These are phyloP conservation scores for Sarocladium strictum DNA, from an alignment of 2,329 filamentous ascomycete species.

Conservation along the genomic window DNA sequence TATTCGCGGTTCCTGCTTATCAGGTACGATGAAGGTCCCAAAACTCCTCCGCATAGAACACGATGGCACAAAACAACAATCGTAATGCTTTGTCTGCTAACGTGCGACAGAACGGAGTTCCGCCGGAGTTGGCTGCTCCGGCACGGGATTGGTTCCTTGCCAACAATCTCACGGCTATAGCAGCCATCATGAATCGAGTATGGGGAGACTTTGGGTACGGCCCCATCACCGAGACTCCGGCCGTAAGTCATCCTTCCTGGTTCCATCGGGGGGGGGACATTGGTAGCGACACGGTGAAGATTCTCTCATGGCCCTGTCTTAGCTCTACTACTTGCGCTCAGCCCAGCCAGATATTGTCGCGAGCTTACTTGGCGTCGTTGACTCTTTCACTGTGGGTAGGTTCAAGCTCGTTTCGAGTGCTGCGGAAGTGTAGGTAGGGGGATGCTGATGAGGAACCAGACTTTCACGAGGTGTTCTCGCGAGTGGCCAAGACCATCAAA, in stretches of 20 bases:
- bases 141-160: not conserved
- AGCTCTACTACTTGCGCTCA: not conserved
- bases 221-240: not conserved
- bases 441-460: no score
- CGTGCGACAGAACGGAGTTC: not conserved
- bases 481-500: not conserved
- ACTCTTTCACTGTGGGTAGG: not conserved
- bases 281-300: no score
- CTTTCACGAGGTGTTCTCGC: conserved; percentile 1
- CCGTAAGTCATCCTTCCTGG: no score
- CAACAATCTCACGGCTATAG: not conserved
- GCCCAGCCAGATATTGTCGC: not conserved
- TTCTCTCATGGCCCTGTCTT: not conserved
- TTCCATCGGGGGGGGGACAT: no score
- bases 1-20: not conserved
- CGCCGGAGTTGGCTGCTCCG: not conserved
- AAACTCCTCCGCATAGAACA: no score
- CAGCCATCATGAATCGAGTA: not conserved
- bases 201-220: conserved; percentile 2
- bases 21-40: not conserved
- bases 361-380: not conserved
- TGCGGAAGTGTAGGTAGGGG: no score
- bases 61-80: no score
- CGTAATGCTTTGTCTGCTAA: no score
- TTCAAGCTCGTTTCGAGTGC: no score